Evolutionary conservation across 164 flowering plant genomes (phyloP).

Genomic region (Annona squamosa): DNA sequence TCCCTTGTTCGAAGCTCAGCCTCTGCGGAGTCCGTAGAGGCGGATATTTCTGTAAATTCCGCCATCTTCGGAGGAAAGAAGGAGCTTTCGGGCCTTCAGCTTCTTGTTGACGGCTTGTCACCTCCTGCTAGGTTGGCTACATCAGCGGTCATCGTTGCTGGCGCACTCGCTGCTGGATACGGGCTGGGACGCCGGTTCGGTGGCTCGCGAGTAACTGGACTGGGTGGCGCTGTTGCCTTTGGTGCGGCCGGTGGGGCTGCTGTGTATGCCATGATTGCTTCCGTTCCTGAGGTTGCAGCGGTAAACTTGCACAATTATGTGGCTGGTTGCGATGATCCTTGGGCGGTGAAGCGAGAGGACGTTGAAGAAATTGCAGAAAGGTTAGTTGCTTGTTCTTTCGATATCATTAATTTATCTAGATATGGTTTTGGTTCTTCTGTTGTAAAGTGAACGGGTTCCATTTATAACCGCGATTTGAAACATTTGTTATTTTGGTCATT

Average conservation of each 20-base stretch:
- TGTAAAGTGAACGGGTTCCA: background rate
- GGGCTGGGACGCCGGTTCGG: constrained; percentile 55
- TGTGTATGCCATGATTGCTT: constrained; percentile 60
- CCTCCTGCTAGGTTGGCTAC: constrained; percentile 56
- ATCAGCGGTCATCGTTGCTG: constrained; percentile 56
- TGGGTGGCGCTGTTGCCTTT: constrained; percentile 66
- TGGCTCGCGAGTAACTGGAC: constrained; percentile 32
- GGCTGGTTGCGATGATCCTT: constrained; percentile 58
- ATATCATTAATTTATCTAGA: background rate
- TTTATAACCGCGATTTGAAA: too few relatives aligned
- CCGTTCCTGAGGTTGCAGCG: constrained; percentile 87
- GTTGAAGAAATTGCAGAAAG: constrained; percentile 59
- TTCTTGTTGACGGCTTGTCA: constrained; percentile 45
- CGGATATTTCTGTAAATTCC: constrained; percentile 13
- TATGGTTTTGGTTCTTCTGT: background rate
- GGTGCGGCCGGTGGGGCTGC: constrained; percentile 80
- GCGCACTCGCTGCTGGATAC: constrained; percentile 71
- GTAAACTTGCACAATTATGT: constrained; percentile 70
- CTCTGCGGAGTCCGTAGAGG: constrained; percentile 4
- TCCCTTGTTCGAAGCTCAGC: constrained; percentile 26
- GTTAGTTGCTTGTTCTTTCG: constrained; percentile 24
- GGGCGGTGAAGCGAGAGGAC: constrained; percentile 50
- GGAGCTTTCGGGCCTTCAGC: constrained; percentile 59
- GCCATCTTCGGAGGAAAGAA: constrained; percentile 50
- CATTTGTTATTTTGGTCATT: too few relatives aligned